Conservation (phyloP, 108 stramenopile genomes). For the Pseudonitzschia pungens region DNA sequence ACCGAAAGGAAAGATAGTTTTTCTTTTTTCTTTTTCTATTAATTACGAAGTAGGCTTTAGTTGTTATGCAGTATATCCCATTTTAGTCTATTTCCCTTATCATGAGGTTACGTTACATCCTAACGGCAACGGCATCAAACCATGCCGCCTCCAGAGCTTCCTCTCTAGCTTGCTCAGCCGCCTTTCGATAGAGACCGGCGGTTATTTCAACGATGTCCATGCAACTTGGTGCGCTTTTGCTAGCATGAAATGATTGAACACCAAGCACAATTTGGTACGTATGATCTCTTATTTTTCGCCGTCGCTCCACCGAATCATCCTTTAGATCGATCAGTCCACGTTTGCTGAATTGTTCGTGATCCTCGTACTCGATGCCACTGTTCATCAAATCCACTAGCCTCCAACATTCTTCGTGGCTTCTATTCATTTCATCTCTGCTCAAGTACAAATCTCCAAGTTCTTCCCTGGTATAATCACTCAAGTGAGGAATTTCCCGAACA, state of each 20-base stretch:
- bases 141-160: constrained; percentile 20
- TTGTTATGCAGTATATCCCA: background rate
- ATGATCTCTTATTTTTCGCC: constrained; percentile 26
- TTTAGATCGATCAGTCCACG: constrained; percentile 34
- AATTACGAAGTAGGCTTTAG: background rate
- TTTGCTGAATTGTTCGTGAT: constrained; percentile 32
- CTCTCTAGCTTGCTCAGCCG: constrained; percentile 8
- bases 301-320: constrained; percentile 32
- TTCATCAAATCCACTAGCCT: constrained; percentile 38
- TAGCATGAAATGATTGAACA: constrained; percentile 21
- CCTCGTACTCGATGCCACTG: constrained; percentile 32
- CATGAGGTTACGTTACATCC: background rate
- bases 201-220: constrained; percentile 17
- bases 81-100: background rate
- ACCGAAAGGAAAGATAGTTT: too few species aligned
- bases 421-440: constrained; percentile 31
- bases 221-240: background rate
- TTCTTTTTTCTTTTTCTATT: too few species aligned
- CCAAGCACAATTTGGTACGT: constrained; percentile 42
- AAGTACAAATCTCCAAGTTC: constrained; percentile 19
- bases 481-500: constrained; percentile 1
- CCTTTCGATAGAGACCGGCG: constrained; percentile 10
- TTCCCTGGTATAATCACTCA: background rate
- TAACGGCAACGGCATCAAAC: constrained; percentile 18
- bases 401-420: constrained; percentile 35